Base-by-base conservation (phyloP, 2,329 filamentous ascomycete genomes). In the Trichophyton verrucosum region DNA sequence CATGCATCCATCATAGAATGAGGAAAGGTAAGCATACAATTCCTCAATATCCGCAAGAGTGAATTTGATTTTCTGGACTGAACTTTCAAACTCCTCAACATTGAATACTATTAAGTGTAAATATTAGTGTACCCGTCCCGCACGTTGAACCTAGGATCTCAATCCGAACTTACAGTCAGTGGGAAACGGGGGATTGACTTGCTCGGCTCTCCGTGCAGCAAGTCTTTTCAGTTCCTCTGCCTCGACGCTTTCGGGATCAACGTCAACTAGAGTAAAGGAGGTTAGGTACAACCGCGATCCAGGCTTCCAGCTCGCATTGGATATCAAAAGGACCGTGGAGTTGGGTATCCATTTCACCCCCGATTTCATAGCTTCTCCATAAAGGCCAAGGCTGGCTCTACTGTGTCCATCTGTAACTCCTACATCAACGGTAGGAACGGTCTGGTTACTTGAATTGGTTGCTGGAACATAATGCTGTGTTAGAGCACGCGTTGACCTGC, bases 351-450 rank as follows among this genome's bases (percentile, higher is more conserved):
- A 76, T 2, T 61, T 30, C 0, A 69, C 60, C 7, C 72, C 70
- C 0, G 75, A 77, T 56, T 63, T 62, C 60, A 75, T 72, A 15
- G 73, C 64, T 13, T 71, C 66, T 13, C 73, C 75, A 70, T 76
- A 80, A 9, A 81, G 70, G 0, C 74, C 76, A 2, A 82, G 70
- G 0, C 71, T 73, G 1, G 75, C 78, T 64, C 77, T 74, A 2
- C 73, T 71, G 2, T 77, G 80, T 64, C 80, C 73, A 66, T 82
- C 80, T 60, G 80, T 76, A 49, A 82, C 70, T 7, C 73, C 71
- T 47, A 81, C 62, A 44, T 74, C 74, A 56, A 78, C 66, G 47
- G 74, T 72, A 58, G 78, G 73, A 1, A 71, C 72, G 6, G 40
- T 20, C 15, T 42, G 20, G 30, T 49, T 38, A 17, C n/a, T 49